These are phyloP conservation scores for Alliaria petiolata DNA, from an alignment of 345 rosid species.

Conservation along the genomic window DNA sequence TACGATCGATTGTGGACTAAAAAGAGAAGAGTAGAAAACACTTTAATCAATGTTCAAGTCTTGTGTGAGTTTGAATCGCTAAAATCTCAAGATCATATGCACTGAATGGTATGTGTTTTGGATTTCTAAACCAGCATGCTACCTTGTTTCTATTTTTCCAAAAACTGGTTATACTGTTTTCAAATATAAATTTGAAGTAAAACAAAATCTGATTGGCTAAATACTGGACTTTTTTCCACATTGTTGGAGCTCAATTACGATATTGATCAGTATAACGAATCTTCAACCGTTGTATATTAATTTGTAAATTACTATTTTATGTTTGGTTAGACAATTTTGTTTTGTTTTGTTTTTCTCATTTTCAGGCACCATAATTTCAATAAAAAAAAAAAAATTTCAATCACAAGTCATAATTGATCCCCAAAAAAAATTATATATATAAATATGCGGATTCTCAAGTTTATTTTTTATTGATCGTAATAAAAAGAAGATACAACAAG, in stretches of 20 bases:
- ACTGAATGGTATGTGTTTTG: not conserved
- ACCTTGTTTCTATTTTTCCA: not conserved
- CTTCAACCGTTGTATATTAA: not conserved
- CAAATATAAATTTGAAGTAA: not conserved
- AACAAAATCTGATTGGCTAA: not conserved
- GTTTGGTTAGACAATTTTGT: not conserved
- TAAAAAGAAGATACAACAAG: not conserved
- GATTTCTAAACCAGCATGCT: not conserved
- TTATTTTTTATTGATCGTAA: not conserved
- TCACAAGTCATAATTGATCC: not conserved
- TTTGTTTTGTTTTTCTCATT: not conserved
- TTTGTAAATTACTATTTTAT: not conserved
- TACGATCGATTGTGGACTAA: not conserved
- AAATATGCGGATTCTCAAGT: not conserved
- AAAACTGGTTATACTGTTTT: not conserved
- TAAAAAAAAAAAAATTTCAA: no score
- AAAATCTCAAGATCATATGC: not conserved
- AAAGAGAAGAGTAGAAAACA: not conserved
- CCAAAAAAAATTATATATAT: no score
- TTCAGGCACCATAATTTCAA: not conserved
- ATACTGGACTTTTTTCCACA: not conserved
- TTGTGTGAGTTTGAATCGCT: not conserved
- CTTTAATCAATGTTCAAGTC: not conserved
- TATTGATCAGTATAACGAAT: not conserved
- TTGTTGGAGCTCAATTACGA: not conserved